Evolutionary conservation across 1,284 basidiomycete species (phyloP), one percentile per base, ranked within the genome.

Genomic region (Ganoderma meredithae): DNA sequence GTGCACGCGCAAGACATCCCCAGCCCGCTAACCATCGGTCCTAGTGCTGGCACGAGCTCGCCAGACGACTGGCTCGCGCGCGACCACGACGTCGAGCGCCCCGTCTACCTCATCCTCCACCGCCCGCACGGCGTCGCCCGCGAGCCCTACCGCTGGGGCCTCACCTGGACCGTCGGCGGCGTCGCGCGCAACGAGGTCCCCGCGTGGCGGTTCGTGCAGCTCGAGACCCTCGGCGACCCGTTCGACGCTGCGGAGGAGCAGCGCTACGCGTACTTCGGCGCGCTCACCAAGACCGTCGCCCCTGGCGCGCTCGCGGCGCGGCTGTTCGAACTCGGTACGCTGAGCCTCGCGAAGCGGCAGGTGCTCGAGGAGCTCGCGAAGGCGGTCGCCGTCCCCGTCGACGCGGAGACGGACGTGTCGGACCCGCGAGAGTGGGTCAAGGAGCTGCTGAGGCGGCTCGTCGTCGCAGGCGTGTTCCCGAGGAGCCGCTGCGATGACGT

Each of bases 1-100:
- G 58, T 64, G 39, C 40, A 62, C 55, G 49, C 62, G 8, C 62
- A 61, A 22, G 66, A 63, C 39, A 52, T 68, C 9, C 43, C 55
- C 15, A 56, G n/a, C 22, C 58, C 63, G 9, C 36, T 63, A n/a
- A 36, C 62, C 27, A 56, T 22, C 40, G 36, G 36, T 10, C 7
- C 36, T 8, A 39, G 36, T 39, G 36, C 36, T 39, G 36, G 10
- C 36, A 39, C 36, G 36, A 63, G 58, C 49, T 61, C 66, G 62
- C 63, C 58, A 44, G 71, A 72, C 69, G 71, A 72, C 69, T 72
- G 71, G 71, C 71, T 72, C 44, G 71, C 71, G n/a, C 69, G 60
- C 63, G 71, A 72, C 61, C 41, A 66, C 61, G 71, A 72, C 63
- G 65, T 72, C 36, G 65, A 66, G 3, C 49, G 63, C 56, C 67